Conservation (phyloP, 805 yeast genomes). For the Scheffersomyces stipitis region DNA sequence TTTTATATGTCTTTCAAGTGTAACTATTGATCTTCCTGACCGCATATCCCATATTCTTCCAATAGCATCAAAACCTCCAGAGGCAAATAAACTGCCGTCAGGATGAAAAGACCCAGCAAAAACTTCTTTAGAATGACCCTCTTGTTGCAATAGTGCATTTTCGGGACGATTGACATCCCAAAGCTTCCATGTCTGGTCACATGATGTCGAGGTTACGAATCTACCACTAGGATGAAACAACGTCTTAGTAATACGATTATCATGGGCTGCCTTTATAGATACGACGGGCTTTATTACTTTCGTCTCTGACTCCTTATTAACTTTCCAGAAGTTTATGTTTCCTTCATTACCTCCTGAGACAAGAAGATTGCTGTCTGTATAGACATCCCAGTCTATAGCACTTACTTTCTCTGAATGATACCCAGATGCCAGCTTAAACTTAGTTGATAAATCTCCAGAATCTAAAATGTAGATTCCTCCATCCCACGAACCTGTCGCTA, state of each 20-base stretch:
- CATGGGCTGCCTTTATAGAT: conserved; percentile 30
- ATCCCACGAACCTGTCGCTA: conserved; percentile 83
- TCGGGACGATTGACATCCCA: conserved; percentile 65
- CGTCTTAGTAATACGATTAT: conserved; percentile 56
- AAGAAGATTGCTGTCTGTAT: conserved; percentile 11
- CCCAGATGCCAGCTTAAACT: conserved; percentile 30
- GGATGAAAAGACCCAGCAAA: conserved; percentile 61
- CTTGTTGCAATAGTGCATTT: conserved; percentile 63
- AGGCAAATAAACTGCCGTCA: conserved; percentile 74
- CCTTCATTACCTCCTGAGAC: conserved; percentile 43
- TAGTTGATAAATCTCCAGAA: conserved; percentile 32
- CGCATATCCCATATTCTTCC: conserved; percentile 85
- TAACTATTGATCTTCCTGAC: conserved; percentile 62
- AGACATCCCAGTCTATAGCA: conserved; percentile 65
- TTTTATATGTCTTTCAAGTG: conserved; percentile 65
- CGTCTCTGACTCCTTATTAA: conserved; percentile 3
- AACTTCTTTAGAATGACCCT: conserved; percentile 81
- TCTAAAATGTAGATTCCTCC: conserved; percentile 63
- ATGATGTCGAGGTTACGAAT: conserved; percentile 68
- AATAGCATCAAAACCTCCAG: conserved; percentile 77
- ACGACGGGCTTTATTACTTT: conserved; percentile 14
- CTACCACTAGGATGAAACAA: conserved; percentile 65
- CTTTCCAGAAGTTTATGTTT: conserved; percentile 30
- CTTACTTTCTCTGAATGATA: conserved; percentile 66
- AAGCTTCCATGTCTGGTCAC: conserved; percentile 82